Percentiles rank a stretch among this genome's conserved stretches.
These are phyloP conservation scores for Magnolia changhungtana DNA, from an alignment of 164 flowering plant genomes.

Conservation along the genomic window DNA sequence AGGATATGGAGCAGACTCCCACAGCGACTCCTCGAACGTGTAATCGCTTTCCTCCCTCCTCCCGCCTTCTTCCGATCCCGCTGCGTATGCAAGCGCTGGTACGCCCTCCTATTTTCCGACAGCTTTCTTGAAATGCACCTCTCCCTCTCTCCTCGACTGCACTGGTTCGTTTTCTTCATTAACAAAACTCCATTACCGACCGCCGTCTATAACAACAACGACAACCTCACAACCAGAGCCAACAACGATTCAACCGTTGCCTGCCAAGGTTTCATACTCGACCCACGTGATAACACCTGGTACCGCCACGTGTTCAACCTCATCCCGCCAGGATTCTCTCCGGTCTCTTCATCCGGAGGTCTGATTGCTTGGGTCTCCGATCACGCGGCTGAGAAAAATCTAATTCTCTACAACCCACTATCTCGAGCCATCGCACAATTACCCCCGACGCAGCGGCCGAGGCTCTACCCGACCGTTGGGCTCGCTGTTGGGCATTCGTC, in stretches of 20 bases:
- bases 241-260: not conserved
- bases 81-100: conserved; percentile 84
- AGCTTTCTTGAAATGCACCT: conserved; percentile 62
- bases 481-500: conserved; percentile 43
- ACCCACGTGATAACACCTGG: conserved; percentile 64
- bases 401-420: conserved; percentile 70
- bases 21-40: conserved; percentile 54
- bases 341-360: conserved; percentile 72
- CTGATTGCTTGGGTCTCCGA: conserved; percentile 70
- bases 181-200: conserved; percentile 13
- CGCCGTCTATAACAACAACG: conserved; percentile 30
- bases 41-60: conserved; percentile 78
- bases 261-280: conserved; percentile 34
- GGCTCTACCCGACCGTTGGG: conserved; percentile 81
- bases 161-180: conserved; percentile 81
- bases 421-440: conserved; percentile 43
- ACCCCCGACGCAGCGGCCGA: conserved; percentile 57
- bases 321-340: conserved; percentile 68
- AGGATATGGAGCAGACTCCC: conserved; percentile 87
- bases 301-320: conserved; percentile 44
- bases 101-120: conserved; percentile 65
- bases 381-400: conserved; percentile 51
- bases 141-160: conserved; percentile 33
- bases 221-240: conserved; percentile 1
- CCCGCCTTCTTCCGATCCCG: conserved; percentile 81